These are phyloP conservation scores for Theileria parva DNA, from an alignment of 169 alveolate genomes.

Conservation along the genomic window DNA sequence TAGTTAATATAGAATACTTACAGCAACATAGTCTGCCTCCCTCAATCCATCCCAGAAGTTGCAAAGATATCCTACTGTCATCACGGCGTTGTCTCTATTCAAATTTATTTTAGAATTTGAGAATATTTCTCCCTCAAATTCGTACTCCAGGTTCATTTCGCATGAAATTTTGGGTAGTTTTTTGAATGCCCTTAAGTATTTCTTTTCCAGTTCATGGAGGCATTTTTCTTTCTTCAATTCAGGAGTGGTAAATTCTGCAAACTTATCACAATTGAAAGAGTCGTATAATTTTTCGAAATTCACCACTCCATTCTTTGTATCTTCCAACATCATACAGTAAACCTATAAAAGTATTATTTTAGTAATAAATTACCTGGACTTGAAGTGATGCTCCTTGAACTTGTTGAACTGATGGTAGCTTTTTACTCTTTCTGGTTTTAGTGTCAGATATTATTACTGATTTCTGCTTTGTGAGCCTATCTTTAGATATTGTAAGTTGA, in stretches of 20 bases:
- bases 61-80: conserved; percentile 68
- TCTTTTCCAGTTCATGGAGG: conserved; percentile 60
- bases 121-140: conserved; percentile 71
- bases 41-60: conserved; percentile 80
- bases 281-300: conserved; percentile 61
- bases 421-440: conserved; percentile 69
- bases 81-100: conserved; percentile 62
- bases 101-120: conserved; percentile 62
- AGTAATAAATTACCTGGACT: conserved; percentile 58
- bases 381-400: conserved; percentile 76
- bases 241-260: conserved; percentile 64
- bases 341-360: conserved; percentile 30
- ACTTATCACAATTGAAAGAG: conserved; percentile 71
- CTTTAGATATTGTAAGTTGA: conserved; percentile 67
- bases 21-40: conserved; percentile 71
- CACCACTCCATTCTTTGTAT: conserved; percentile 61
- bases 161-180: conserved; percentile 72
- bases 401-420: conserved; percentile 72
- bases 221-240: conserved; percentile 70
- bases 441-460: conserved; percentile 74
- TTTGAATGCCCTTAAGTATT: conserved; percentile 59
- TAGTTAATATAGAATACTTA: conserved; percentile 1
- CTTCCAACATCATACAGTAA: conserved; percentile 70
- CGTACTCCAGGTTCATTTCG: conserved; percentile 77
- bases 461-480: conserved; percentile 38